phyloP scores from a whole-genome alignment of 2,329 filamentous ascomycete genomes.

The Fusarium praegraminearum region DNA sequence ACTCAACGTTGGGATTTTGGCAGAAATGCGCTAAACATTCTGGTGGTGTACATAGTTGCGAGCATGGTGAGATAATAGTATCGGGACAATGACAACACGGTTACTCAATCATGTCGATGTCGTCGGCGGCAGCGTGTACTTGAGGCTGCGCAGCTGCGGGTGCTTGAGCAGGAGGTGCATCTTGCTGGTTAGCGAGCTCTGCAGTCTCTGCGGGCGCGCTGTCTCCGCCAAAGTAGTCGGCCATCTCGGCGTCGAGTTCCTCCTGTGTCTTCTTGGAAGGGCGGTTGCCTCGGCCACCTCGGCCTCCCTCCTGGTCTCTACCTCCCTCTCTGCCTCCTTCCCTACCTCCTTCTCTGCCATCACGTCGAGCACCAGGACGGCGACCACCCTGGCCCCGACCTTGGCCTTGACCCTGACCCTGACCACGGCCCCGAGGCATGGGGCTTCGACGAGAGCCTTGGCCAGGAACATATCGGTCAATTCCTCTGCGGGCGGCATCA shows the following conservation, averaged over 20 bases:
- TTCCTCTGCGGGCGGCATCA: conserved; percentile 72
- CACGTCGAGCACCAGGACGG: conserved; percentile 60
- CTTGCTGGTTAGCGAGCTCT: conserved; percentile 44
- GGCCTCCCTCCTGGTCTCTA: conserved; percentile 52
- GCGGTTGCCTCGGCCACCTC: conserved; percentile 59
- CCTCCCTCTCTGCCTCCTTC: conserved; percentile 56
- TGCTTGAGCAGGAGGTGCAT: conserved; percentile 48
- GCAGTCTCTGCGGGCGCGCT: conserved; percentile 55
- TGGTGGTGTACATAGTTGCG: conserved; percentile 44
- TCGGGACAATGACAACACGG: conserved; percentile 24
- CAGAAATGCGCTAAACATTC: conserved; percentile 41
- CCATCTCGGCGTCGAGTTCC: conserved; percentile 96
- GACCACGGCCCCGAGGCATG: conserved; percentile 61
- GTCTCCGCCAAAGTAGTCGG: conserved; percentile 80
- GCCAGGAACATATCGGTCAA: conserved; percentile 84
- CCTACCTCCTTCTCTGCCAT: conserved; percentile 56
- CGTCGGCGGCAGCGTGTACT: conserved; percentile 58
- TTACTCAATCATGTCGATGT: conserved; percentile 79
- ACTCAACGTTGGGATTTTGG: conserved; percentile 36
- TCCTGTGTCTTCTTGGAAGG: conserved; percentile 88
- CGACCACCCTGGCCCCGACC: conserved; percentile 58
- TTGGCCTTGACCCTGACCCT: conserved; percentile 46
- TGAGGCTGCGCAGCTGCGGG: conserved; percentile 26
- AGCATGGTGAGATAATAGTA: conserved; percentile 15
- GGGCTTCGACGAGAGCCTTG: conserved; percentile 67